Evolutionary conservation across 2,329 filamentous ascomycete species (phyloP).

Genomic region (Fonsecaea pugnacius): DNA sequence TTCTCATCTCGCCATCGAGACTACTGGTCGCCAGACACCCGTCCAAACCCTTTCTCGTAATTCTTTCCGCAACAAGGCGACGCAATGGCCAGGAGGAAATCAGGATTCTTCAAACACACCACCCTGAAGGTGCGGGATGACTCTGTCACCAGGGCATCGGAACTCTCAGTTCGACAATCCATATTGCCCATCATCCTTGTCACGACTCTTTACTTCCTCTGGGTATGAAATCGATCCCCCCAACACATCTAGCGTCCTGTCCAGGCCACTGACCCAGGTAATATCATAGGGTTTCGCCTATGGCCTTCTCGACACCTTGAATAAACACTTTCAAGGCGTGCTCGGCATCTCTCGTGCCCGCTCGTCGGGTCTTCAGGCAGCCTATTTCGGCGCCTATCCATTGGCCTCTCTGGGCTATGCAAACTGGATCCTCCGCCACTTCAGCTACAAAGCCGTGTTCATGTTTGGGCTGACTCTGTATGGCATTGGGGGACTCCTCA

Average conservation of each 20-base stretch:
- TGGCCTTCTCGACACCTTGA: slow-evolving; percentile 54
- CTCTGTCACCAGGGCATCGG: slow-evolving; percentile 44
- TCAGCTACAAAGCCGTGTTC: slow-evolving; percentile 79
- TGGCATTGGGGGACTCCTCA: slow-evolving; percentile 74
- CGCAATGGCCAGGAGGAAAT: slow-evolving; percentile 7
- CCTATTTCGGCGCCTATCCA: slow-evolving; percentile 66
- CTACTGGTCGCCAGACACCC: neutral
- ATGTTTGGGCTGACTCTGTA: slow-evolving; percentile 73
- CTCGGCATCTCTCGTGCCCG: slow-evolving; percentile 59
- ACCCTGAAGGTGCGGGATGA: slow-evolving; percentile 15
- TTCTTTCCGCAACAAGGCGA: neutral
- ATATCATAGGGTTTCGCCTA: slow-evolving; percentile 51
- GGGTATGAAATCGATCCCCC: slow-evolving; percentile 43
- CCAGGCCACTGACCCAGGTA: neutral
- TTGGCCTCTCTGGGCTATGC: slow-evolving; percentile 59
- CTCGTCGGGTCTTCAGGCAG: slow-evolving; percentile 65
- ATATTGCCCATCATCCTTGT: slow-evolving; percentile 51
- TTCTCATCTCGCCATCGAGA: neutral
- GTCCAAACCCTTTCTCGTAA: neutral
- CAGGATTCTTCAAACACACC: slow-evolving; percentile 17
- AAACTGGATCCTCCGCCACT: slow-evolving; percentile 68
- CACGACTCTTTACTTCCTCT: slow-evolving; percentile 58
- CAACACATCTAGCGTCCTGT: neutral
- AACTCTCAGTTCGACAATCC: slow-evolving; percentile 49
- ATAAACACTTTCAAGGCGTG: slow-evolving; percentile 62